Evolutionary conservation across 352 stramenopile species (phyloP).

Genomic region (Achlya hypogyna): DNA sequence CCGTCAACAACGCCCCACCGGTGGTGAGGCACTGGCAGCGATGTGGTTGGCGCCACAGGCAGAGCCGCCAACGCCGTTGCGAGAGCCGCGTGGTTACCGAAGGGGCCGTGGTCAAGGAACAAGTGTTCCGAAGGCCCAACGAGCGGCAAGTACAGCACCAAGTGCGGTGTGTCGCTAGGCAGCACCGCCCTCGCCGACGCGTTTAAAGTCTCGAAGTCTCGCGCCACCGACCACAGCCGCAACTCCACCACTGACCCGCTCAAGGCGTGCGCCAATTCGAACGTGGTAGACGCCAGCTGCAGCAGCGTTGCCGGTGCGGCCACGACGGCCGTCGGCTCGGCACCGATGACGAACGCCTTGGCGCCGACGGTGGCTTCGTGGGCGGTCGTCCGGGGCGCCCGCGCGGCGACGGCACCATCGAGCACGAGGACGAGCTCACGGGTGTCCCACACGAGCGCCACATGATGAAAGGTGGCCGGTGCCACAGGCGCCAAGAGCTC

Average conservation of each 20-base stretch:
- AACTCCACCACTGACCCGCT: constrained; percentile 58
- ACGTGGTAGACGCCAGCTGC: constrained; percentile 25
- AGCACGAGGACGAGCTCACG: constrained; percentile 34
- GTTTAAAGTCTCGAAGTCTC: constrained; percentile 5
- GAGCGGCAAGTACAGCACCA: constrained; percentile 72
- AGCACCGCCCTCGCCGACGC: constrained; percentile 20
- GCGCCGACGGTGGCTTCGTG: constrained; percentile 23
- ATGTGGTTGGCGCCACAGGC: neutral
- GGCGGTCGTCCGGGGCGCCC: constrained; percentile 17
- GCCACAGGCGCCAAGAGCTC: neutral
- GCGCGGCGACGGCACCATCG: constrained; percentile 32
- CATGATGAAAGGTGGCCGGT: constrained; percentile 36
- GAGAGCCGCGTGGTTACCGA: constrained; percentile 61
- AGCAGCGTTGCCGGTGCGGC: neutral
- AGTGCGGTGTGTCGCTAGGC: constrained; percentile 32
- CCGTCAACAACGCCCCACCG: constrained; percentile 22
- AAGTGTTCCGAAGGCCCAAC: constrained; percentile 50
- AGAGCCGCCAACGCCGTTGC: neutral
- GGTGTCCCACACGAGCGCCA: constrained; percentile 44
- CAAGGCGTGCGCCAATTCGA: constrained; percentile 33
- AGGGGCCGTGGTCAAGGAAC: constrained; percentile 52
- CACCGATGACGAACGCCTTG: constrained; percentile 29
- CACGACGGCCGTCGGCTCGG: constrained; percentile 39
- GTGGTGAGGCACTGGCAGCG: constrained; percentile 2
- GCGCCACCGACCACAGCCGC: constrained; percentile 41